A percentile compares a stretch with the other conserved stretches of the same genome.
phyloP scores from a whole-genome alignment of 1,139 yeast species.

The Pichia sp. region DNA sequence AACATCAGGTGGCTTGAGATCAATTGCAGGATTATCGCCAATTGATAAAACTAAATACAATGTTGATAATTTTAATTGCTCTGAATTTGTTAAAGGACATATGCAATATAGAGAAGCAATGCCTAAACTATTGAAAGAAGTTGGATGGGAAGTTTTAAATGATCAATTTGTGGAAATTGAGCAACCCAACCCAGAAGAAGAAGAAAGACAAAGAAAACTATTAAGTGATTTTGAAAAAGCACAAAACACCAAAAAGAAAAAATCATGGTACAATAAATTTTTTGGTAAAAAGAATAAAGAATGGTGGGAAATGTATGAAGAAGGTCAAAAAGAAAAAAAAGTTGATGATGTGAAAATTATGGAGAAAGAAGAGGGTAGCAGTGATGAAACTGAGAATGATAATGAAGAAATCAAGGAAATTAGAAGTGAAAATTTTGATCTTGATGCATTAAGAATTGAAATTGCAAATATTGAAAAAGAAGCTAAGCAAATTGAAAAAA shows the following conservation, averaged over 20 bases:
- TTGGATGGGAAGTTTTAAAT: conserved; percentile 77
- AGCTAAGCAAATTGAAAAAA: conserved; percentile 15
- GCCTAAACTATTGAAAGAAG: conserved; percentile 62
- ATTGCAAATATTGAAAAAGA: conserved; percentile 38
- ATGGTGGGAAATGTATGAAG: conserved; percentile 79
- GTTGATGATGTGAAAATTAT: conserved; percentile 6
- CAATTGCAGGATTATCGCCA: conserved; percentile 85
- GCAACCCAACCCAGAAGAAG: conserved; percentile 88
- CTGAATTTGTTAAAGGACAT: conserved; percentile 86
- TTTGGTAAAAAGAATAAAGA: conserved; percentile 72
- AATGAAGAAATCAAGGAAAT: neutral
- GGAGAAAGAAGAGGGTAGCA: neutral
- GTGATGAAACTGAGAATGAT: neutral
- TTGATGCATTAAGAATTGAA: conserved; percentile 41
- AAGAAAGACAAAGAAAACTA: conserved; percentile 73
- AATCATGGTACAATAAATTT: conserved; percentile 53
- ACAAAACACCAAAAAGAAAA: conserved; percentile 44
- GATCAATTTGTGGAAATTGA: conserved; percentile 95
- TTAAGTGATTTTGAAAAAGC: conserved; percentile 83
- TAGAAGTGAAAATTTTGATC: conserved; percentile 34
- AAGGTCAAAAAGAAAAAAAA: conserved; percentile 29
- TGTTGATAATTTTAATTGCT: conserved; percentile 80
- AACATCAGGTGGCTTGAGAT: conserved; percentile 86
- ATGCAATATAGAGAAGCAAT: conserved; percentile 93
- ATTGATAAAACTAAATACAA: conserved; percentile 35